phyloP scores from a whole-genome alignment of 331 rosid genomes.

The Arachis monticola region DNA sequence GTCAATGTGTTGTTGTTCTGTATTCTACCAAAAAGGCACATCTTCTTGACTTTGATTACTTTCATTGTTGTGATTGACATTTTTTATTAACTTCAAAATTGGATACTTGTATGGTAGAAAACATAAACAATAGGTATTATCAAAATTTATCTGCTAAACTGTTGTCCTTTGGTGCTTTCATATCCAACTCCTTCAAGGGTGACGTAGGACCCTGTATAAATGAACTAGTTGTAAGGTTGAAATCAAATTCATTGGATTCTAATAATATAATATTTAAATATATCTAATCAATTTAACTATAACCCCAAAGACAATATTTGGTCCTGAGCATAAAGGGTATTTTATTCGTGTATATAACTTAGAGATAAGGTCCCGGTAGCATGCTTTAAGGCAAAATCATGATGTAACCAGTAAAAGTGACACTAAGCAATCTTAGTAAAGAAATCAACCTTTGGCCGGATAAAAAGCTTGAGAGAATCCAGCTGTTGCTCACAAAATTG shows the following conservation, averaged over 20 bases:
- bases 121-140: constrained; percentile 78
- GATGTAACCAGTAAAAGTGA: not conserved
- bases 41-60: constrained; percentile 49
- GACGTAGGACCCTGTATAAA: constrained; percentile 63
- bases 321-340: too few species aligned
- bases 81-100: constrained; percentile 64
- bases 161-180: constrained; percentile 66
- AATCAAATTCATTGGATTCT: too few species aligned
- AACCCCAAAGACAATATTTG: not conserved
- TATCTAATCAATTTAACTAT: not conserved
- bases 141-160: constrained; percentile 66
- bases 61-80: constrained; percentile 36
- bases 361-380: too few species aligned
- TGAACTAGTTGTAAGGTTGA: not conserved
- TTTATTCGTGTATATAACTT: too few species aligned
- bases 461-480: constrained; percentile 70
- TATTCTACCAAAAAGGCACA: constrained; percentile 61
- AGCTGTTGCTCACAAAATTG: constrained; percentile 57
- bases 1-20: constrained; percentile 44
- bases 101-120: constrained; percentile 64
- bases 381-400: not conserved
- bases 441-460: constrained; percentile 72
- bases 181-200: constrained; percentile 67
- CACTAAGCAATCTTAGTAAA: constrained; percentile 4
- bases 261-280: constrained; percentile 1